These are phyloP conservation scores for Dalechampia spathulata DNA, from an alignment of 441 rosid species.

Conservation along the genomic window DNA sequence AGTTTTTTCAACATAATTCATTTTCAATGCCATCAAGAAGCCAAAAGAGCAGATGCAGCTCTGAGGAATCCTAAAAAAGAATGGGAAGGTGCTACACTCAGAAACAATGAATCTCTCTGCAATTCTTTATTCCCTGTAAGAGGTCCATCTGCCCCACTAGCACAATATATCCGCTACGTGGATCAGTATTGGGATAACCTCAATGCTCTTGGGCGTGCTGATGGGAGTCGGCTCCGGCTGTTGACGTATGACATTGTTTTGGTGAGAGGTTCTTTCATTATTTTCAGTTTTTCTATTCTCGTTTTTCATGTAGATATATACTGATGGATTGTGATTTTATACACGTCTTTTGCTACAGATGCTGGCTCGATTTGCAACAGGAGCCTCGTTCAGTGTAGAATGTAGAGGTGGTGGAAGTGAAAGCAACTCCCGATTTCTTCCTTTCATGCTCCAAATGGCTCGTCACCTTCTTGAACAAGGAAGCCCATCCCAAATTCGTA, in stretches of 20 bases:
- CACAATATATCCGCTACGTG: conserved; percentile 80
- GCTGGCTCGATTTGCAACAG: conserved; percentile 99
- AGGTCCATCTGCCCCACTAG: conserved; percentile 80
- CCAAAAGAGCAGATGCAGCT: conserved; percentile 98
- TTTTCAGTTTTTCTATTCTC: neutral
- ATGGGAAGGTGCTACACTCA: conserved; percentile 99
- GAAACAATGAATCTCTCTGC: conserved; percentile 99
- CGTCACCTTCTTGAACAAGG: conserved; percentile 98
- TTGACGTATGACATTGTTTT: conserved; percentile 95
- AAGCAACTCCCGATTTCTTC: conserved; percentile 96
- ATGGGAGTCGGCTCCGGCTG: conserved; percentile 93
- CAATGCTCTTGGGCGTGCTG: conserved; percentile 95
- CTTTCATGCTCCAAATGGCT: conserved; percentile 99
- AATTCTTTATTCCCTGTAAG: conserved; percentile 95
- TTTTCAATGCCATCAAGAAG: conserved; percentile 99
- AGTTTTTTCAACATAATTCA: conserved; percentile 96
- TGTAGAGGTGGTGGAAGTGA: conserved; percentile 99
- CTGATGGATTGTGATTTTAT: neutral
- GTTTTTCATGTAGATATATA: neutral
- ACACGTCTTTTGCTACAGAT: conserved; percentile 37
- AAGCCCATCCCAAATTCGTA: conserved; percentile 67
- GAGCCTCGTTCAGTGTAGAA: conserved; percentile 92
- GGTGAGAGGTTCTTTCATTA: conserved; percentile 32
- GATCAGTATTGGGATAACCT: conserved; percentile 99
- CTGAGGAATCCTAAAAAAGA: conserved; percentile 98